phyloP scores from a whole-genome alignment of 2,329 filamentous ascomycete species.

The Beauveria rudraprayagi region DNA sequence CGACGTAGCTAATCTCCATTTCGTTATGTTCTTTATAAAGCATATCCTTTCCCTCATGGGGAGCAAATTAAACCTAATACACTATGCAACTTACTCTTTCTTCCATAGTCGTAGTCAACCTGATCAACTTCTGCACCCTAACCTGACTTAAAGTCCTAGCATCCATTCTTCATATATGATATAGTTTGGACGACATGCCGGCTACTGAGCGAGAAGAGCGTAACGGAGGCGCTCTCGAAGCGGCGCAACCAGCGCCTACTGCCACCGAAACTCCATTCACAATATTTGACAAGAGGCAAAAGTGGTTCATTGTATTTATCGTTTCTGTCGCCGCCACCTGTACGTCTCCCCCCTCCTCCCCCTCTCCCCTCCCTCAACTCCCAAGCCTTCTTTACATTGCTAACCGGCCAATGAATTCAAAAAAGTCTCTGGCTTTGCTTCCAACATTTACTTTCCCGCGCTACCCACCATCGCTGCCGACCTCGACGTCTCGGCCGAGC shows the following conservation, averaged over 20 bases:
- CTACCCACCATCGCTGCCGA: conserved; percentile 36
- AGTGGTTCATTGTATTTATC: conserved; percentile 36
- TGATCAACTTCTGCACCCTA: no score
- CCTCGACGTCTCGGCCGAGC: conserved; percentile 29
- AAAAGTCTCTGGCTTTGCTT: conserved; percentile 33
- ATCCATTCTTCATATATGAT: background rate
- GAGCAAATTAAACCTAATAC: background rate
- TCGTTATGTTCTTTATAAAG: background rate
- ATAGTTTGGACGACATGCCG: background rate
- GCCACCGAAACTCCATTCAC: conserved; percentile 30
- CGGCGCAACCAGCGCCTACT: background rate
- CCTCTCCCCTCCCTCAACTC: conserved; percentile 12
- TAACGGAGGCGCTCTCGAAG: background rate
- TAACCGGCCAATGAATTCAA: background rate
- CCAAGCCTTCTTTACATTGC: background rate
- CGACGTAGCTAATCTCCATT: background rate
- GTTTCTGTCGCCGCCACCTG: conserved; percentile 44
- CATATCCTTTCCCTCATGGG: no score
- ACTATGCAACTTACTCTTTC: no score
- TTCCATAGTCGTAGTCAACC: no score
- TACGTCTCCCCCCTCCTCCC: conserved; percentile 19
- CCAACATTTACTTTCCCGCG: conserved; percentile 43
- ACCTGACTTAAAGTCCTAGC: no score
- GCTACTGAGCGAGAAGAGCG: background rate
- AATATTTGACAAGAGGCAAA: conserved; percentile 43